Evolutionary conservation across 768 basidiomycete species (phyloP), one percentile per base, ranked within the genome.

Genomic region (Phaffia australis): DNA sequence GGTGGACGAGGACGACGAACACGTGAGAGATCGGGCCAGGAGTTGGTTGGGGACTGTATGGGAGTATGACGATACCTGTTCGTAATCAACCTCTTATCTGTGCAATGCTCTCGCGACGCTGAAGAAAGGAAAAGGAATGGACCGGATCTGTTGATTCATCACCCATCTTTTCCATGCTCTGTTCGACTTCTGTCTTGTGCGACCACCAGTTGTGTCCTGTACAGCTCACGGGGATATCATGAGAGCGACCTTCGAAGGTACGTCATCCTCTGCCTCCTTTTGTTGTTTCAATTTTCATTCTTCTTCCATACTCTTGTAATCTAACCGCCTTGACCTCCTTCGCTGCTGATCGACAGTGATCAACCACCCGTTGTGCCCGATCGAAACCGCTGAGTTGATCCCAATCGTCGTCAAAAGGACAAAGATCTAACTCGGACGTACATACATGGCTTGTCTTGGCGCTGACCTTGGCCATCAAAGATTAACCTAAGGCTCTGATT

Each of bases 141-240:
- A 42, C n/a, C n/a, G n/a, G n/a, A n/a, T n/a, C n/a, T n/a, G n/a
- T n/a, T n/a, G n/a, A n/a, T n/a, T n/a, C n/a, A n/a, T n/a, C n/a
- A n/a, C n/a, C n/a, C n/a, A n/a, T n/a, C n/a, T n/a, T n/a, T n/a
- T n/a, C n/a, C n/a, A n/a, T n/a, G n/a, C n/a, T n/a, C n/a, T n/a
- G n/a, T n/a, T n/a, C 35, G 11, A 42, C 35, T 42, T 42, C 6
- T 42, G 11, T 42, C 6, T 11, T 42, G 11, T 42, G 35, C 6
- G 35, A 42, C 11, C 35, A 35, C n/a, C 9, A 61, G 60, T 27
- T 46, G 59, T 60, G n/a, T 23, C n/a, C 14, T 14, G 47, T 11
- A 60, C 59, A 3, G 59, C 46, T 1, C 59, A 60, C 23, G 59
- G 18, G 4, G 59, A 60, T 49, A 60, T 60, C 59, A 60, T 60